A percentile compares a stretch with the other conserved stretches of the same genome.
Evolutionary conservation across 768 basidiomycete species (phyloP).

Genomic region (Kwoniella newhampshirensis): DNA sequence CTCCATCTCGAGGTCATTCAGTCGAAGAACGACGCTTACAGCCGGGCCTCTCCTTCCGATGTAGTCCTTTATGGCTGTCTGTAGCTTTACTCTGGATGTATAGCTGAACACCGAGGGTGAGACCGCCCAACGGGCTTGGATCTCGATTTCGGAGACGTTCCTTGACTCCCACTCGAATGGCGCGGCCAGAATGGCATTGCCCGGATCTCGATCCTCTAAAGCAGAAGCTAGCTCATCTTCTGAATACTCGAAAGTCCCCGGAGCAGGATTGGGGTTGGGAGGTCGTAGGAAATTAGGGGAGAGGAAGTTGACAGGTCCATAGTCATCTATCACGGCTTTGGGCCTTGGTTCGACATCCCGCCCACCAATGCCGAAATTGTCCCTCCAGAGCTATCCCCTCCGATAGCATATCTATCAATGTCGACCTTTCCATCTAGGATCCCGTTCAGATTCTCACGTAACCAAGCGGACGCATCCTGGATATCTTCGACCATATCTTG

Average conservation of each 20-base stretch:
- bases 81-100: not conserved
- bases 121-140: conserved; percentile 4
- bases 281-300: not conserved
- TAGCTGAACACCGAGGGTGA: not conserved
- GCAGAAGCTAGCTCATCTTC: conserved; percentile 8
- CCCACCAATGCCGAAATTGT: conserved; percentile 5
- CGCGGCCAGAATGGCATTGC: conserved; percentile 1
- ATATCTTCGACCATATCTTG: conserved; percentile 17
- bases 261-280: conserved; percentile 1
- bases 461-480: conserved; percentile 19
- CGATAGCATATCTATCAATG: conserved; percentile 5
- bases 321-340: conserved; percentile 9
- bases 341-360: conserved; percentile 4
- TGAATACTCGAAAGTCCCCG: conserved; percentile 5
- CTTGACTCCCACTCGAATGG: conserved; percentile 8
- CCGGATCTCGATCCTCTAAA: conserved; percentile 5
- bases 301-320: conserved; percentile 5
- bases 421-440: conserved; percentile 12
- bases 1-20: conserved; percentile 2
- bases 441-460: conserved; percentile 1
- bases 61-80: conserved; percentile 12
- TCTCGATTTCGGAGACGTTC: not conserved
- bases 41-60: conserved; percentile 1
- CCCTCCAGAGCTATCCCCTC: conserved; percentile 22
- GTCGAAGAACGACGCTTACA: conserved; percentile 1